Evolutionary conservation across 495 filamentous ascomycete genomes (phyloP), one percentile per base, ranked within the genome.

Genomic region (Aspergillus bertholletiae): DNA sequence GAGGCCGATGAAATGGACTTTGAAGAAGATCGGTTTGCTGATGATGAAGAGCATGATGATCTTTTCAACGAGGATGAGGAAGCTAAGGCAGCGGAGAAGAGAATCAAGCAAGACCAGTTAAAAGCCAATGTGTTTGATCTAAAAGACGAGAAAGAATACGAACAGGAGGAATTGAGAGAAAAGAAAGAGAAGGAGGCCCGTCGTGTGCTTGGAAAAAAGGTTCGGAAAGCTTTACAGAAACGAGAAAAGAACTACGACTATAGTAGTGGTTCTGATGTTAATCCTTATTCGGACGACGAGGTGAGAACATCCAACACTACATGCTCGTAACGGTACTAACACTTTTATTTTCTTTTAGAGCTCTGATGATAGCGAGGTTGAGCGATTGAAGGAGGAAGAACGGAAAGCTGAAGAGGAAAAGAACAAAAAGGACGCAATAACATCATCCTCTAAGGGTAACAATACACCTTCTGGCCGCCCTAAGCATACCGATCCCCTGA

Each of bases 41-140:
- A 97, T 62, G 94, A 98, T 63, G 94, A 98, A 64, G 94, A 97
- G 63, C 73, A 76, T 40, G 82, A 85, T 43, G 87, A 89, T 49
- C 80, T 95, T 39, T 89, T 95, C 64, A 85, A 86, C 51, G 88
- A 91, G 9, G 90, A 96, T 49, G 89, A 95, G 56, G 91, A 96
- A 39, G 74, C 83, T 0, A 97, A 96, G 65, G 88, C 90, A n/a
- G 83, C 91, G 3, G 87, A 93, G 60, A 85, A 87, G 50, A 80
- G 85, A 56, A 87, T 97, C 56, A 94, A 92, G 56, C 84, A 89
- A 32, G 92, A 98, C 62, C 90, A 94, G 60, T 74, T 92, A 27
- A 83, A 82, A 53, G 93, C 94, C 13, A 96, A 96, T 61, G 72
- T 93, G 7, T 96, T 96, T 58, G 86, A 88, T 53, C 74, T 89